A percentile compares a stretch with the other conserved stretches of the same genome.
Conservation (phyloP, 1,284 basidiomycete species). For the Anthracocystis walkeri region DNA sequence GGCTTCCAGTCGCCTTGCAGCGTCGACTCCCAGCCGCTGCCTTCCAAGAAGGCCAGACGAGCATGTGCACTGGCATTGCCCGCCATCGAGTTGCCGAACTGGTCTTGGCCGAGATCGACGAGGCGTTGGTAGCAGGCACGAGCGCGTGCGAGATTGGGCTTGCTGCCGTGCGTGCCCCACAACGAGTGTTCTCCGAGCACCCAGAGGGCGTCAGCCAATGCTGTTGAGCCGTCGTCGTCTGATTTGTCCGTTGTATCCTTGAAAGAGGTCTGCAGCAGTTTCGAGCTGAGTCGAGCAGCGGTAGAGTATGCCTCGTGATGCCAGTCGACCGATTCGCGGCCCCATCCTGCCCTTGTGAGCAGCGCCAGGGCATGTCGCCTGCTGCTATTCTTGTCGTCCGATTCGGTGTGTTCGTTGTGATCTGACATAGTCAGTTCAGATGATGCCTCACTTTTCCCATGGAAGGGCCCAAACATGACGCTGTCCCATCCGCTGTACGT, state of each 20-base stretch:
- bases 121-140: conserved; percentile 56
- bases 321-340: conserved; percentile 28
- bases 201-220: conserved; percentile 65
- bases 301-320: conserved; percentile 35
- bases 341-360: conserved; percentile 54
- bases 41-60: conserved; percentile 63
- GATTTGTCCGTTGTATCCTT: not conserved
- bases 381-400: conserved; percentile 3
- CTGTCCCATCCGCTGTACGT: conserved; percentile 48
- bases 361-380: conserved; percentile 37
- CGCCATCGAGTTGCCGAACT: conserved; percentile 21
- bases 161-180: conserved; percentile 66
- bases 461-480: conserved; percentile 59
- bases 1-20: conserved; percentile 49
- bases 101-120: conserved; percentile 41
- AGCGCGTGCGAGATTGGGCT: conserved; percentile 55
- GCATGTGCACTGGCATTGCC: conserved; percentile 67
- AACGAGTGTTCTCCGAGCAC: conserved; percentile 63
- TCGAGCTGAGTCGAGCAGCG: conserved; percentile 20
- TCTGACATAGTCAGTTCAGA: conserved; percentile 12
- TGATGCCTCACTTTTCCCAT: conserved; percentile 8
- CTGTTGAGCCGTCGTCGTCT: not conserved
- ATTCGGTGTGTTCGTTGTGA: not conserved
- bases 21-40: conserved; percentile 56
- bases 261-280: conserved; percentile 18